Evolutionary conservation across 148 eudicot genomes (phyloP).

Genomic region (Amaranthus hypochondriacus): DNA sequence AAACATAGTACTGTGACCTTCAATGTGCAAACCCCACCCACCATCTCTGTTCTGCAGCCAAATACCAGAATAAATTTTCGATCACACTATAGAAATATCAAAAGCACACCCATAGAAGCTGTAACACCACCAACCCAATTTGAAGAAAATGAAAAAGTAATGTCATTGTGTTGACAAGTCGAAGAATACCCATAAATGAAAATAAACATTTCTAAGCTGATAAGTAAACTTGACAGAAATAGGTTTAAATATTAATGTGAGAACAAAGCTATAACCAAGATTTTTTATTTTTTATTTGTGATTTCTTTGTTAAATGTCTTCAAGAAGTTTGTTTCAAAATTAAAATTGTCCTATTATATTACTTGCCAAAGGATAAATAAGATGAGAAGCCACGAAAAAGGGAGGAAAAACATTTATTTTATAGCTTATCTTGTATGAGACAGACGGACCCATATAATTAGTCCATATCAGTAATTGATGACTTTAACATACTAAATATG

Average conservation of each 20-base stretch:
- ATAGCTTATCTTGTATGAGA: too few species aligned
- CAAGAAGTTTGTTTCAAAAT: not conserved
- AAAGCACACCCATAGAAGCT: not conserved
- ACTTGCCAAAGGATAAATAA: not conserved
- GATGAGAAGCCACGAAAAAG: not conserved
- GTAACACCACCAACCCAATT: not conserved
- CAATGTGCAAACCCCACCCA: constrained; percentile 99
- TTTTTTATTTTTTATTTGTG: not conserved
- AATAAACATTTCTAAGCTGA: not conserved
- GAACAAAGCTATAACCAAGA: not conserved
- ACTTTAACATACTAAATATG: too few species aligned
- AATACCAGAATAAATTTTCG: constrained; percentile 10
- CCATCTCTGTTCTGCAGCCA: constrained; percentile 82
- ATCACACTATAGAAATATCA: not conserved
- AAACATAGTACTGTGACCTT: constrained; percentile 96
- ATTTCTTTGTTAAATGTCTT: not conserved
- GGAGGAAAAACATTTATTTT: not conserved
- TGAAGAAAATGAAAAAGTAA: not conserved
- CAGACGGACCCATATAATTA: too few species aligned
- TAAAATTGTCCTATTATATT: not conserved
- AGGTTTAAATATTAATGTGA: not conserved
- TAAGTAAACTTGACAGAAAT: not conserved
- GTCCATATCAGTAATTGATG: too few species aligned
- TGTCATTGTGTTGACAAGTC: not conserved
- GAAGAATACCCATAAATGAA: too few species aligned